These are phyloP conservation scores for Sugiyamaella neomexicana DNA, from an alignment of 1,139 yeast species.

Conservation along the genomic window DNA sequence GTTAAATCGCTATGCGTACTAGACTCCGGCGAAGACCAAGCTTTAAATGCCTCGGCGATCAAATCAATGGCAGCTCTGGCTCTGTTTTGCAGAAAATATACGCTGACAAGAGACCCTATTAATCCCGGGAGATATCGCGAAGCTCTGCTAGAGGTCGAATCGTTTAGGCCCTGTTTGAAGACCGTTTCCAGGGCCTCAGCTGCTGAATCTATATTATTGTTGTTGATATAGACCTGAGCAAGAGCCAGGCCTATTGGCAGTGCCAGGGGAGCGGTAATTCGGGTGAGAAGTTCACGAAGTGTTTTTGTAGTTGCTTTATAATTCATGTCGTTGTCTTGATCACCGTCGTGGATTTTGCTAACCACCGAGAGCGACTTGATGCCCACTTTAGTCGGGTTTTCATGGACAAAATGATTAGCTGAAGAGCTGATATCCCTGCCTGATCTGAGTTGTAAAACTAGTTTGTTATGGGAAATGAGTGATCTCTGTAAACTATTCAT, in stretches of 20 bases:
- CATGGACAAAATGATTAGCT: conserved; percentile 9
- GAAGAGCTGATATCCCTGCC: conserved; percentile 15
- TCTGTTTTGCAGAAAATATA: conserved; percentile 47
- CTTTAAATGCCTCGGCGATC: conserved; percentile 29
- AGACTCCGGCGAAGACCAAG: conserved; percentile 23
- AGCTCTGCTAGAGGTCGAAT: conserved; percentile 17
- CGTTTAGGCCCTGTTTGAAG: conserved; percentile 17
- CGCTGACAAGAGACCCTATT: conserved; percentile 47
- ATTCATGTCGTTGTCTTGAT: conserved; percentile 18
- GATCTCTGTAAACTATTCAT: conserved; percentile 7
- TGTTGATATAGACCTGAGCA: conserved; percentile 47
- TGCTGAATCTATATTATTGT: conserved; percentile 50
- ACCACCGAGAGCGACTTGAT: conserved; percentile 12
- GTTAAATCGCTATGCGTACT: not conserved
- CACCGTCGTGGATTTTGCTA: conserved; percentile 16
- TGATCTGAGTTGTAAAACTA: conserved; percentile 8
- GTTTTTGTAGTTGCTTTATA: not conserved
- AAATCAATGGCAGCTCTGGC: conserved; percentile 26
- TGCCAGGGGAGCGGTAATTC: conserved; percentile 1
- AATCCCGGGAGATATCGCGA: conserved; percentile 46
- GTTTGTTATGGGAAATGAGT: conserved; percentile 9
- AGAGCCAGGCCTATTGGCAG: conserved; percentile 37
- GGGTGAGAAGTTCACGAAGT: conserved; percentile 10
- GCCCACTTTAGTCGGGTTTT: conserved; percentile 9
- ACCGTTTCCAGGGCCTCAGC: conserved; percentile 45